Evolutionary conservation across 306 rosid species (phyloP), one percentile per base, ranked within the genome.

Genomic region (Medicago lupulina): DNA sequence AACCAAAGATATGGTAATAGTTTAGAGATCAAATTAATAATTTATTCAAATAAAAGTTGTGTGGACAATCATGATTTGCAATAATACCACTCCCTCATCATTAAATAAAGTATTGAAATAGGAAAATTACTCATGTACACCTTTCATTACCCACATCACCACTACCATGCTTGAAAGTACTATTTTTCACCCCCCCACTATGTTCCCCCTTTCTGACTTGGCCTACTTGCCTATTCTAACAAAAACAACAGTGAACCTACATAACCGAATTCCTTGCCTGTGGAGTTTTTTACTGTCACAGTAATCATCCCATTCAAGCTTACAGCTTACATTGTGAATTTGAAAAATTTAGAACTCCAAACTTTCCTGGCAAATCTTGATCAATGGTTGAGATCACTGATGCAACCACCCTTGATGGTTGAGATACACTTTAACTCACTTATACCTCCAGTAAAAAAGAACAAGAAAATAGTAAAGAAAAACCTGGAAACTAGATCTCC

Each of bases 51-150:
- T 28, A 28, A 28, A 28, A 28, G 3, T 28, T 28, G 31, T 3
- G 31, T 28, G 4, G 87, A 87, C 86, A 88, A 82, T 82, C 85
- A 85, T 81, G 87, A 88, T 84, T 74, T 82, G 89, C 89, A 85
- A 70, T 82, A 73, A 77, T 89, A 62, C 82, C 77, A 47, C 54
- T 86, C 83, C 81, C 84, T 60, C 75, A 80, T 83, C 81, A 87
- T 87, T 86, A 70, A 73, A 77, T 78, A 74, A 90, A 86, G 81
- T 83, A 83, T 82, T 78, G 74, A 60, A 81, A 76, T 74, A 51
- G 36, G 17, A 83, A 84, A 86, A 83, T 85, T 87, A 83, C 83
- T 81, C 88, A 91, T 88, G 85, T 85, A 88, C 89, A 89, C 88
- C 93, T 88, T 77, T 87, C 84, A 83, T 80, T 79, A 71, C 88